These are phyloP conservation scores for Fraxinus anomala DNA, from an alignment of 257 asterid species.

Conservation along the genomic window DNA sequence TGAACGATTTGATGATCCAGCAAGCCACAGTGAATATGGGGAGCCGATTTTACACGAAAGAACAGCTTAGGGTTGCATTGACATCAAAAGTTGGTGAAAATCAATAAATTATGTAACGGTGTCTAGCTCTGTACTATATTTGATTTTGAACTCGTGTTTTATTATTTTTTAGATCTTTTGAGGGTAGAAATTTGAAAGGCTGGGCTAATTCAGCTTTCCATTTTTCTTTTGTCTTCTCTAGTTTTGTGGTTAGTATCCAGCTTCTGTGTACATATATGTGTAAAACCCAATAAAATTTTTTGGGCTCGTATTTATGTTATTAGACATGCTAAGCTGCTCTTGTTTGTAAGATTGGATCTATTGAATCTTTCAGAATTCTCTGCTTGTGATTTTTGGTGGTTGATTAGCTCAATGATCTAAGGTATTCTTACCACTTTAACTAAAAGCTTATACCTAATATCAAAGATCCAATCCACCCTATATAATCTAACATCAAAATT, in stretches of 20 bases:
- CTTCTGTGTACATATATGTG: conserved; percentile 6
- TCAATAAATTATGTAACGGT: conserved; percentile 21
- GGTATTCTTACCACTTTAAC: too few species aligned
- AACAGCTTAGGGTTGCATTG: conserved; percentile 69
- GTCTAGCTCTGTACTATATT: conserved; percentile 16
- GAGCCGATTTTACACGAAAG: conserved; percentile 56
- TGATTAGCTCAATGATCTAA: not conserved
- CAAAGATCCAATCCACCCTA: too few species aligned
- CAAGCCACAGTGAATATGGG: conserved; percentile 84
- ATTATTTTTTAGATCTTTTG: conserved; percentile 4
- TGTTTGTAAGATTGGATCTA: not conserved
- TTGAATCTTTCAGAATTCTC: not conserved
- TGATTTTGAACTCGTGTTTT: conserved; percentile 6
- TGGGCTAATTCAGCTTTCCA: conserved; percentile 15
- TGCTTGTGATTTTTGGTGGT: not conserved
- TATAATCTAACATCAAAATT: too few species aligned
- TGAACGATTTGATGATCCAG: conserved; percentile 82
- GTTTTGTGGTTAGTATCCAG: not conserved
- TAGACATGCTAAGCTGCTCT: not conserved
- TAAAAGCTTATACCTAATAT: too few species aligned
- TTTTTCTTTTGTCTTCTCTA: not conserved
- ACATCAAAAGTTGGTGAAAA: conserved; percentile 50
- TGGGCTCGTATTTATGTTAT: not conserved
- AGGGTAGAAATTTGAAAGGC: conserved; percentile 9
- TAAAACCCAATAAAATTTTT: conserved; percentile 16